Conservation (phyloP, 768 basidiomycete genomes). For the Tubosaeta sp. region DNA sequence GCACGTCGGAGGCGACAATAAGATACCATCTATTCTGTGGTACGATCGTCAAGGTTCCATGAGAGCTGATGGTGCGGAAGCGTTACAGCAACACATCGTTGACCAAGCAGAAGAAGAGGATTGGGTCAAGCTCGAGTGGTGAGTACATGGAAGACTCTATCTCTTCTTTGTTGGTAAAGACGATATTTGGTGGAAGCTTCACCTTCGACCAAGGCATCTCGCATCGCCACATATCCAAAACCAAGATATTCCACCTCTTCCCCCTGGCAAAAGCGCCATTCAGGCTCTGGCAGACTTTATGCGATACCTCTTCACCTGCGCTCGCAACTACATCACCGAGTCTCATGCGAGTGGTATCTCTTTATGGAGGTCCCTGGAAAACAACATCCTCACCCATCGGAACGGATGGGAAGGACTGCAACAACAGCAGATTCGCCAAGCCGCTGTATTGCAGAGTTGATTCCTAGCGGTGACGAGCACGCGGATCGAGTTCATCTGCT, state of each 20-base stretch:
- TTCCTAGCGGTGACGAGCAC: not conserved
- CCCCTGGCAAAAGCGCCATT: not conserved
- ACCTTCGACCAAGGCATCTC: slow-evolving; percentile 27
- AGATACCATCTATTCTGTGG: slow-evolving; percentile 23
- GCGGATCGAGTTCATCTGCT: not conserved
- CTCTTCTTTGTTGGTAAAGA: not conserved
- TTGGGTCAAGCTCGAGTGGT: slow-evolving; percentile 40
- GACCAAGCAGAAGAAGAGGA: slow-evolving; percentile 13
- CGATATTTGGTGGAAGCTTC: slow-evolving; percentile 29
- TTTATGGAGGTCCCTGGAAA: too few relatives aligned
- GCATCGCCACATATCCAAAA: not conserved
- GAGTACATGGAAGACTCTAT: not conserved
- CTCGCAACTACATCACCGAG: too few relatives aligned
- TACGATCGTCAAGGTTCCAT: slow-evolving; percentile 39
- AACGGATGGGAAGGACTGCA: too few relatives aligned
- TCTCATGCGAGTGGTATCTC: too few relatives aligned
- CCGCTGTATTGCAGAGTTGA: not conserved
- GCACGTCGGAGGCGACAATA: slow-evolving; percentile 37
- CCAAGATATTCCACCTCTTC: not conserved
- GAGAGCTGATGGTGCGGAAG: slow-evolving; percentile 43
- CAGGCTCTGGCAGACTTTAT: not conserved
- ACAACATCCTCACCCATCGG: too few relatives aligned
- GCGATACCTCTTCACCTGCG: too few relatives aligned
- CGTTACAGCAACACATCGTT: slow-evolving; percentile 31
- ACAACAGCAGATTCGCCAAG: not conserved